Base-by-base conservation (phyloP, 371 early-diverging fungal genomes). In the Syncephalastrum contaminatum region DNA sequence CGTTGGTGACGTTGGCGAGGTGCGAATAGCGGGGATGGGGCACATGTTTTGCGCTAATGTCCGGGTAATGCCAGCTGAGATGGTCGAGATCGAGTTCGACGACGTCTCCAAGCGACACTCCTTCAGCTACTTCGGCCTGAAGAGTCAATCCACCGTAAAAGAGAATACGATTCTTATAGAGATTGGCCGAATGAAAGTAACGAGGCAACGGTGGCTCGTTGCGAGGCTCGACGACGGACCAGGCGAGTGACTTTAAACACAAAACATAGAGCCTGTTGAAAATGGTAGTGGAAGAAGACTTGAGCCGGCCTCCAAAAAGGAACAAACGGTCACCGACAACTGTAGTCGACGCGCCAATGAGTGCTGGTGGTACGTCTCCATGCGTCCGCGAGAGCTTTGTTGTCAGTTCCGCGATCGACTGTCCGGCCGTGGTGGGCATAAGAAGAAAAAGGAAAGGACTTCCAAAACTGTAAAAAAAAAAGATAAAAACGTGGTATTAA, bases 111-210 rank as follows among this genome's bases (percentile, higher is more conserved):
- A 86, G 71, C n/a, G 87, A 76, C n/a, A 48, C 54, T 22, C 67
- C 45, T 16, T 51, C 60, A 30, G 55, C 40, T 21, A 44, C 47
- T 39, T 55, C 24, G 40, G 50, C 49, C 16, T 21, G 39, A 13
- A 64, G 50, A 0, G 80, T 79, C 78, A 85, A 77, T 6, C 87
- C 87, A 43, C 87, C 87, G 64, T 73, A 81, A 48, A 78, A 69
- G 15, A 83, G 60, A 43, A 86, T 79, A 21, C 65, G 44, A 25
- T 72, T 64, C 30, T 62, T 24, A 55, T 65, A 42, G 59, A 47
- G 45, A 64, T 80, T 81, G 39, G 88, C 84, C 14, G 90, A 87
- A 68, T 91, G 92, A 59, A 91, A 91, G 62, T 89, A 91, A 16
- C 92, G 78, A 14, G 69, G 61, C 14, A 30, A 5, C 15, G 77